Evolutionary conservation across 73 alveolate species (phyloP).

Genomic region (Paramecium caudatum): DNA sequence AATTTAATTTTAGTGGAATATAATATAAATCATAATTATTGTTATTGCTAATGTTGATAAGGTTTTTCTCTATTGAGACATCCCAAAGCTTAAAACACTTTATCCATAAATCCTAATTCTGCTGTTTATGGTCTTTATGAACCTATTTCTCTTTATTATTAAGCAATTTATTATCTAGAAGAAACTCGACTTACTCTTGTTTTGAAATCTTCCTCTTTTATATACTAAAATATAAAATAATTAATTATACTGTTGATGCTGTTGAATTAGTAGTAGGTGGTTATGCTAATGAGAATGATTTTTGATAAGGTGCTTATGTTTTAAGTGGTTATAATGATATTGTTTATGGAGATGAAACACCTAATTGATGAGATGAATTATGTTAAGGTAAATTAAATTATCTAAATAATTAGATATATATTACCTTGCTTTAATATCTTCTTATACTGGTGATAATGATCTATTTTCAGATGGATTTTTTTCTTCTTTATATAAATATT

Average conservation of each 20-base stretch:
- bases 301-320: neutral
- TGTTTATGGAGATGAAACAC: neutral
- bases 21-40: no score
- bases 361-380: conserved; percentile 4
- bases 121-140: neutral
- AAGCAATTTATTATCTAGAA: neutral
- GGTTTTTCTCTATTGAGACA: conserved; percentile 70
- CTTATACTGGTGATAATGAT: conserved; percentile 52
- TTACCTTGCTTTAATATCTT: conserved; percentile 34
- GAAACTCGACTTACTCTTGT: conserved; percentile 44
- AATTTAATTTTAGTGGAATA: no score
- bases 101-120: conserved; percentile 75
- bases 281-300: neutral
- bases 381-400: conserved; percentile 1
- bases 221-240: neutral
- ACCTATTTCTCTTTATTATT: conserved; percentile 51
- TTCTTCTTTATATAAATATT: conserved; percentile 47
- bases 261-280: neutral
- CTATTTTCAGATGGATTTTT: neutral
- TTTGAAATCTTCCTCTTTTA: conserved; percentile 52
- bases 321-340: no score
- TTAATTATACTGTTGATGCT: conserved; percentile 12
- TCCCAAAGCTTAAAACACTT: conserved; percentile 72
- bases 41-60: neutral
- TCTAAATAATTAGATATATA: neutral